These are phyloP conservation scores for Penicillium sp. DNA, from an alignment of 2,329 filamentous ascomycete species.

Conservation along the genomic window DNA sequence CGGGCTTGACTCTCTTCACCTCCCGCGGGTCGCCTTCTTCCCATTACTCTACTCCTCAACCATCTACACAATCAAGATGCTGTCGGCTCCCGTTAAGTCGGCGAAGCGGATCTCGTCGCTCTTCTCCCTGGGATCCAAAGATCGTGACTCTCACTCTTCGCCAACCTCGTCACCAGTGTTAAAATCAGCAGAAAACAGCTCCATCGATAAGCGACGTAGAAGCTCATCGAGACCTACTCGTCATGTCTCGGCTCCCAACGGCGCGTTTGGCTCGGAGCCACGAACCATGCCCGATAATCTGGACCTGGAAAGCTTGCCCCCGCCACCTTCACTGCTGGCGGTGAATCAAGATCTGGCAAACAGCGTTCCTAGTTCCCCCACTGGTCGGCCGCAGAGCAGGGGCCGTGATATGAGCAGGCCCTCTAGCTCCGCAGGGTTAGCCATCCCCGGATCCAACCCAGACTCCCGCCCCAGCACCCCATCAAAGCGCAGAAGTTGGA, in stretches of 20 bases:
- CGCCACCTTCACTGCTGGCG: constrained; percentile 42
- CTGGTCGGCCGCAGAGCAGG: constrained; percentile 38
- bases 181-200: constrained; percentile 16
- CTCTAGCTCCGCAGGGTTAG: constrained; percentile 35
- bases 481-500: constrained; percentile 47
- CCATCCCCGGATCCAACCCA: constrained; percentile 34
- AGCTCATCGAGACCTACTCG: constrained; percentile 36
- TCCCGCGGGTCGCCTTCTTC: constrained; percentile 3
- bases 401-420: constrained; percentile 38
- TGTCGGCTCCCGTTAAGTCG: constrained; percentile 45
- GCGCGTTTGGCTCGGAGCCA: constrained; percentile 27
- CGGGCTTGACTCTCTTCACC: constrained; percentile 12
- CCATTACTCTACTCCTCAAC: constrained; percentile 1
- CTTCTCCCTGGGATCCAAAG: constrained; percentile 44
- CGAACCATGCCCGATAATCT: constrained; percentile 30
- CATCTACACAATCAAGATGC: constrained; percentile 31
- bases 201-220: constrained; percentile 25
- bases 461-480: constrained; percentile 37
- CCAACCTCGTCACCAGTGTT: constrained; percentile 19
- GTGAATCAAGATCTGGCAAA: constrained; percentile 40
- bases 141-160: constrained; percentile 32
- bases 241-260: constrained; percentile 35
- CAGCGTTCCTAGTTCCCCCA: constrained; percentile 32
- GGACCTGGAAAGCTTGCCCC: constrained; percentile 35
- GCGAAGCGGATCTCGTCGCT: constrained; percentile 49